Conservation (phyloP, 768 basidiomycete species). For the Naganishia antarctica region DNA sequence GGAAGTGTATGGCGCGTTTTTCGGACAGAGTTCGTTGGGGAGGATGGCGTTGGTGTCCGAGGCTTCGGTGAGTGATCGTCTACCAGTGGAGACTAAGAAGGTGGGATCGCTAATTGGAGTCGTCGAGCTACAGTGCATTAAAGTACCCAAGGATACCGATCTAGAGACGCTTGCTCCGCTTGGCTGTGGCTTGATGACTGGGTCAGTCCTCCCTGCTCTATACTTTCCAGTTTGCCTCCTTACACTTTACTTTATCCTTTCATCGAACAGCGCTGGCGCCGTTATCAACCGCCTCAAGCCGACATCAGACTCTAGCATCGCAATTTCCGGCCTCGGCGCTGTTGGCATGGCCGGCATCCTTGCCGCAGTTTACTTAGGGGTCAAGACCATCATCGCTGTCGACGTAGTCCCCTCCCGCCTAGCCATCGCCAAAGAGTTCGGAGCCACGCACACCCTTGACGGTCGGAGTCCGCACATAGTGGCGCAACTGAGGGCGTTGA, state of each 20-base stretch:
- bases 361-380: neutral
- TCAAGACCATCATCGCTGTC: slow-evolving; percentile 21
- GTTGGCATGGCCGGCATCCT: slow-evolving; percentile 24
- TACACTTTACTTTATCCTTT: no score
- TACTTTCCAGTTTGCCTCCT: neutral
- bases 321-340: slow-evolving; percentile 19
- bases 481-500: neutral
- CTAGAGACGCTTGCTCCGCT: slow-evolving; percentile 11
- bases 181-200: slow-evolving; percentile 19
- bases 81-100: no score
- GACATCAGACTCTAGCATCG: slow-evolving; percentile 6
- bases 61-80: neutral
- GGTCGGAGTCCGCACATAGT: neutral
- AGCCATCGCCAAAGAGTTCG: neutral
- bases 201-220: slow-evolving; percentile 1
- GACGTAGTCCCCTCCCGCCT: slow-evolving; percentile 16
- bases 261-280: slow-evolving; percentile 20
- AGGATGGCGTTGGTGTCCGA: slow-evolving; percentile 16
- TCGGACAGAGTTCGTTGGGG: slow-evolving; percentile 19
- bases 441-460: slow-evolving; percentile 14
- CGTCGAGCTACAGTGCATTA: slow-evolving; percentile 20
- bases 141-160: slow-evolving; percentile 17
- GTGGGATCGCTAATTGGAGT: no score
- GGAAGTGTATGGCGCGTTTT: slow-evolving; percentile 17
- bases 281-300: slow-evolving; percentile 19